phyloP scores from a whole-genome alignment of 1,284 basidiomycete genomes.

The Rugosomyces carneus region DNA sequence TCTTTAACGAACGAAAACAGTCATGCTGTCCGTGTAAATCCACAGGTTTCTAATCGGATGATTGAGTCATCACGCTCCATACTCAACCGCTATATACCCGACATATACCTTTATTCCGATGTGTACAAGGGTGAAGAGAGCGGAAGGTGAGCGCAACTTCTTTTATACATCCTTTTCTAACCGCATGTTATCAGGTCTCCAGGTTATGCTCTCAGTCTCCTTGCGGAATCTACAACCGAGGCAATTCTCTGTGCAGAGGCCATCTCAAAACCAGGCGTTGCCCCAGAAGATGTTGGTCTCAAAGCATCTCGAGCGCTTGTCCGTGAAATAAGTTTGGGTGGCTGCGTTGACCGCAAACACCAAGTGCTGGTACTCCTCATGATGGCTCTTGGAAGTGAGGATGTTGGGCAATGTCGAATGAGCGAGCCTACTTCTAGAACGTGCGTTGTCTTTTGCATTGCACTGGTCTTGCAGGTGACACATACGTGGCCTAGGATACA shows the following conservation, averaged over 20 bases:
- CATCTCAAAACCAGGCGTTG: conserved; percentile 67
- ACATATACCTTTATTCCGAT: conserved; percentile 97
- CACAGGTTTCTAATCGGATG: conserved; percentile 97
- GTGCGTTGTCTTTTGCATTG: conserved; percentile 43
- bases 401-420: conserved; percentile 88
- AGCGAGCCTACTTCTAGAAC: conserved; percentile 75
- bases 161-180: neutral
- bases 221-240: conserved; percentile 90
- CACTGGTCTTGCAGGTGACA: conserved; percentile 12
- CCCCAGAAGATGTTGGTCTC: conserved; percentile 92
- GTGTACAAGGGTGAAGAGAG: conserved; percentile 97
- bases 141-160: conserved; percentile 66
- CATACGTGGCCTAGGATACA: conserved; percentile 57
- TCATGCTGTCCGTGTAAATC: conserved; percentile 91
- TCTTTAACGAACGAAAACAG: conserved; percentile 33
- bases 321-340: conserved; percentile 73
- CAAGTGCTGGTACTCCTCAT: conserved; percentile 85
- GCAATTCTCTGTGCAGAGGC: conserved; percentile 87
- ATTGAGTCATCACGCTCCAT: conserved; percentile 90
- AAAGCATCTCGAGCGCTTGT: conserved; percentile 76
- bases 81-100: conserved; percentile 94
- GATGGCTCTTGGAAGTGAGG: conserved; percentile 95
- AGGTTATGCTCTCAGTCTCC: conserved; percentile 87
- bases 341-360: conserved; percentile 88
- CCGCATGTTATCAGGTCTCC: conserved; percentile 62